Base-by-base conservation (phyloP, 2,329 filamentous ascomycete genomes). In the Plenodomus biglobosus region DNA sequence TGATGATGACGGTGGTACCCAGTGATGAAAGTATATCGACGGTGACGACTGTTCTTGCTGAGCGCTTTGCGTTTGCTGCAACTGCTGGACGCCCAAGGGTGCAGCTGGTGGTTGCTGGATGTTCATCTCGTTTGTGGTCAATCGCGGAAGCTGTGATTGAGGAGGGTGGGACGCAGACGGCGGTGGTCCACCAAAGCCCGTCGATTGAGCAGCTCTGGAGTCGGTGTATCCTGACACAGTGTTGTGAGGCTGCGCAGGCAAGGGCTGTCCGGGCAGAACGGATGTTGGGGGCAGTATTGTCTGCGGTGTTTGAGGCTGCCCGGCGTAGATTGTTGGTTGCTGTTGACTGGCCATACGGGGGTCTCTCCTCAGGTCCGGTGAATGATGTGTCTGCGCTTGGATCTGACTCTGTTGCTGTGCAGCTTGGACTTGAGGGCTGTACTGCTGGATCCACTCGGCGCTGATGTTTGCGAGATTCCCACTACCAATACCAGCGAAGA, bases 1-100 rank as follows among this genome's bases (percentile, higher is more conserved):
- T 54, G 84, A 81, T 18, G 79, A 81, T 11, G 52, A 55, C 13
- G 91, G 91, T 38, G 91, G 91, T 50, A 92, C 88, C 90, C 91
- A 96, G 68, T 95, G 90, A 66, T 95, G 90, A 69, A 96, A 96
- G 71, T 90, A 94, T 40, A 95, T 88, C 18, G 86, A 87, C 0
- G 87, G 85, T 35, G 87, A 89, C 16, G 84, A 80, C 55, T 85
- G 78, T 38, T 82, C 73, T 61, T 85, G 83, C 50, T 81, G 79
- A 38, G 78, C 73, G 7, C 76, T 73, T 45, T 83, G 80, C 34
- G 74, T 71, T 45, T 76, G 74, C 47, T 76, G 74, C 35, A 74
- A 53, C 40, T 74, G 74, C 50, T 77, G 75, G 50, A 65, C 64
- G 52, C 51, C 66, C 7, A 71, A 63, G 38, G 68, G 67, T n/a